Base-by-base conservation (phyloP, 352 stramenopile species). In the Pythium dissimile region DNA sequence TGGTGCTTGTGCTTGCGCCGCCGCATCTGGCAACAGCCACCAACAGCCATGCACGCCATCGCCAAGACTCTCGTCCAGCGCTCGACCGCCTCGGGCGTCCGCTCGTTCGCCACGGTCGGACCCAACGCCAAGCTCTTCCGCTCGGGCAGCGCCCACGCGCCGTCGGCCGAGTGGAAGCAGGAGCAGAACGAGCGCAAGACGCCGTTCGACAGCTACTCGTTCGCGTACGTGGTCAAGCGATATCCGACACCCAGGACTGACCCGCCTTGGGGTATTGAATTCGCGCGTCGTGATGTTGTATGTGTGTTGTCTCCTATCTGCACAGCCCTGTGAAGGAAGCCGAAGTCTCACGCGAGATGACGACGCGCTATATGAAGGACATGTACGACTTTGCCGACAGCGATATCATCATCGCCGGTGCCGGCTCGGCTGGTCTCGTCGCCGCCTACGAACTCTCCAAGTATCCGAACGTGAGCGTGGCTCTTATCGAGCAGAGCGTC, bases 321-420 rank as follows among this genome's bases (percentile, higher is more conserved):
- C n/a, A n/a, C 61, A 84, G 72, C n/a, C 76, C 76, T 15, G 72
- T 86, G 32, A 82, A 84, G 64, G 76, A 86, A 64, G 69, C 76
- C 20, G 69, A 84, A 37, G 72, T 86, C 47, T 86, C 76, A 54
- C 76, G 76, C 50, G 76, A 84, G 62, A 86, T 86, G 76, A 86
- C 76, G 31, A 86, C 73, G 28, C 73, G 76, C 20, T 86, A 86
- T 67, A 82, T 86, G 69, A 86, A 86, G 73, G 76, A 86, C 59
- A 69, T 86, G 73, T 84, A 86, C 72, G 73, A 84, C 62, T 84
- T 79, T 66, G 76, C 76, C 41, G 76, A 86, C 64, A 80, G 71
- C 46, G 76, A 86, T 46, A 67, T 86, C 13, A 80, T 86, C 72
- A 86, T 86, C 39, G 73, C 73, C 20, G 76, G 76, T 38, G 76